These are phyloP conservation scores for Ogataea henricii DNA, from an alignment of 805 yeast genomes.

Conservation along the genomic window DNA sequence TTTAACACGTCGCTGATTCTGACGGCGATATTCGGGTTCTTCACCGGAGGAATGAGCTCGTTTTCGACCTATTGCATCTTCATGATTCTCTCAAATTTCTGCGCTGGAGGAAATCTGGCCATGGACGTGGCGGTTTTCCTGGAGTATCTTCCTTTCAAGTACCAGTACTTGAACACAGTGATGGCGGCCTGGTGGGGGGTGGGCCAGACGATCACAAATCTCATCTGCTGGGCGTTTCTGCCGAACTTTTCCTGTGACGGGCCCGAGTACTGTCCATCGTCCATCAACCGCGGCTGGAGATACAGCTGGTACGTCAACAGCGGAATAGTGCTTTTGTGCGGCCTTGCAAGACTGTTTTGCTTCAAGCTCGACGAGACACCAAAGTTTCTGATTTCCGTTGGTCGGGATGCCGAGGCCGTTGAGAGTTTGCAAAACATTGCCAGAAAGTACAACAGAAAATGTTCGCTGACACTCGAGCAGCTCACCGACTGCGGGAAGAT, in stretches of 20 bases:
- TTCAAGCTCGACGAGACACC: constrained; percentile 43
- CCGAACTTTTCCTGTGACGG: constrained; percentile 46
- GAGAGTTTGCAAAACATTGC: constrained; percentile 44
- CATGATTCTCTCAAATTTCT: constrained; percentile 41
- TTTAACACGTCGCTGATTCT: constrained; percentile 48
- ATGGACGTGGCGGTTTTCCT: constrained; percentile 50
- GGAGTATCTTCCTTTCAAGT: constrained; percentile 48
- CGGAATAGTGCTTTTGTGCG: constrained; percentile 45
- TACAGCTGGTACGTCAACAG: constrained; percentile 52
- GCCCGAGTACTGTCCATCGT: constrained; percentile 41
- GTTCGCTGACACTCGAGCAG: constrained; percentile 43
- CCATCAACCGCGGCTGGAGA: constrained; percentile 56
- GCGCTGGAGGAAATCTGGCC: constrained; percentile 56
- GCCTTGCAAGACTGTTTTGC: constrained; percentile 45
- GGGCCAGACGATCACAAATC: constrained; percentile 50
- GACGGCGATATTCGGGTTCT: constrained; percentile 47
- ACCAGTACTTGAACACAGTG: constrained; percentile 50
- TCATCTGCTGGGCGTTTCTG: constrained; percentile 52
- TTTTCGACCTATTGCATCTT: constrained; percentile 49
- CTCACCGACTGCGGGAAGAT: constrained; percentile 41
- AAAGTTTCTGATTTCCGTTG: constrained; percentile 32
- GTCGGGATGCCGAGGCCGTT: constrained; percentile 47
- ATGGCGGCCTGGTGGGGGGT: constrained; percentile 59
- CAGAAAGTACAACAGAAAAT: constrained; percentile 39
- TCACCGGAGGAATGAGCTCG: constrained; percentile 49